Evolutionary conservation across 352 stramenopile species (phyloP), one percentile per base, ranked within the genome.

Genomic region (Thraustotheca clavata): DNA sequence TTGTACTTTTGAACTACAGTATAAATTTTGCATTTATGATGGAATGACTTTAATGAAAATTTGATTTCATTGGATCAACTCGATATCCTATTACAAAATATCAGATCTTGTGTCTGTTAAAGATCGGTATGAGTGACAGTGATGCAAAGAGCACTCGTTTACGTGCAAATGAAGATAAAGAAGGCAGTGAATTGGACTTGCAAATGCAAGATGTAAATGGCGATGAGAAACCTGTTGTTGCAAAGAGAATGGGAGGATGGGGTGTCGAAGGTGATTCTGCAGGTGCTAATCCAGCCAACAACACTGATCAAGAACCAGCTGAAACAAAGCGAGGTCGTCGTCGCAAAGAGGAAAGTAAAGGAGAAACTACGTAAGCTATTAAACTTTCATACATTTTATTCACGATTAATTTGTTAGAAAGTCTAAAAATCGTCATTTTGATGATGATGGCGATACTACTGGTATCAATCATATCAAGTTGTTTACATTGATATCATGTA

Each of bases 391-490:
- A 14, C 22, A 9, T 27, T 12, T 12, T 16, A 57, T 55, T 22
- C 31, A 8, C 5, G 32, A 2, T 49, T 27, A 31, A 4, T 5
- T 54, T 22, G 31, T 7, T 29, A 62, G 55, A 54, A 61, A 49
- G 2, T 26, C 54, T 26, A 87, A 83, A 68, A 88, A 87, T 50
- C 76, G 76, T 11, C 79, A 90, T 55, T 90, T 90, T 36, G 81
- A 88, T 59, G 81, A 90, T 18, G 81, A 87, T 35, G 69, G 76
- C 29, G 79, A 87, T 41, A 75, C 73, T 0, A 88, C 73, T 16
- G 79, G 81, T 83, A 66, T 49, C 34, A 26, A 1, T 55, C 38
- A 11, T 1, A 0, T n/a, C 26, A 29, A 1, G 29, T 34, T 4
- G 4, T 48, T 18, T 0, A 2, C 41, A 35, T 29, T 11, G 20